phyloP scores from a whole-genome alignment of 257 asterid species.

The Sherardia arvensis region DNA sequence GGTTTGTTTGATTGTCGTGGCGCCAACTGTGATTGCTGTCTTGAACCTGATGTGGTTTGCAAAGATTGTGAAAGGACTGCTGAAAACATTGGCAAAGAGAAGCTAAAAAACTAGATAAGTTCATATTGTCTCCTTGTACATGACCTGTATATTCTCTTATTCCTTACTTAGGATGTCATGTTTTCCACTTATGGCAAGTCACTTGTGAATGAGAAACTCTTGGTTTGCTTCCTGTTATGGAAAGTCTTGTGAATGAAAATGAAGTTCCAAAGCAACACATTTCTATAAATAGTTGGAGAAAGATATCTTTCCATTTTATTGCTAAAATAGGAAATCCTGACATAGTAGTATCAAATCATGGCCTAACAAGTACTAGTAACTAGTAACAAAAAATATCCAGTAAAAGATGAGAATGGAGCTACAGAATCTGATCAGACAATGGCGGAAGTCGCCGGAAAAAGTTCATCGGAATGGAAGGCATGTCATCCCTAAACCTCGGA shows the following conservation, averaged over 20 bases:
- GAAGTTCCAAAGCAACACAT: too few relatives aligned
- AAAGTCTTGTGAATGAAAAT: too few relatives aligned
- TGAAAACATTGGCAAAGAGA: conserved; percentile 56
- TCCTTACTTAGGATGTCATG: background rate
- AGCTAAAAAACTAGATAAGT: conserved; percentile 14
- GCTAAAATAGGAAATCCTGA: background rate
- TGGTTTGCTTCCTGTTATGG: conserved; percentile 7
- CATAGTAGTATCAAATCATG: background rate
- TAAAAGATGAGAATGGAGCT: conserved; percentile 3
- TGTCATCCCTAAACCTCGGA: conserved; percentile 77
- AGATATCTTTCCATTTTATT: background rate
- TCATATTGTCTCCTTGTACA: conserved; percentile 2
- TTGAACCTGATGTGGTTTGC: conserved; percentile 69
- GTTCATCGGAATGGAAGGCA: conserved; percentile 76
- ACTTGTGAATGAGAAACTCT: background rate
- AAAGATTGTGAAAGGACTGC: conserved; percentile 55
- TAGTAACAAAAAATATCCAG: background rate
- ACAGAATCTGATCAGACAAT: conserved; percentile 67
- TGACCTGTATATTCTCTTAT: conserved; percentile 2
- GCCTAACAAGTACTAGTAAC: background rate
- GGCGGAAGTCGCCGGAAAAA: conserved; percentile 83
- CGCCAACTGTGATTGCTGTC: conserved; percentile 35
- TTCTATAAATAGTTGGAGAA: background rate
- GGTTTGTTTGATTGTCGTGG: conserved; percentile 21
- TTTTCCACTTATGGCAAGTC: background rate